Percentiles rank a stretch among this genome's conserved stretches.
Evolutionary conservation across 2,329 filamentous ascomycete species (phyloP).

Genomic region (Fusarium miscanthi): DNA sequence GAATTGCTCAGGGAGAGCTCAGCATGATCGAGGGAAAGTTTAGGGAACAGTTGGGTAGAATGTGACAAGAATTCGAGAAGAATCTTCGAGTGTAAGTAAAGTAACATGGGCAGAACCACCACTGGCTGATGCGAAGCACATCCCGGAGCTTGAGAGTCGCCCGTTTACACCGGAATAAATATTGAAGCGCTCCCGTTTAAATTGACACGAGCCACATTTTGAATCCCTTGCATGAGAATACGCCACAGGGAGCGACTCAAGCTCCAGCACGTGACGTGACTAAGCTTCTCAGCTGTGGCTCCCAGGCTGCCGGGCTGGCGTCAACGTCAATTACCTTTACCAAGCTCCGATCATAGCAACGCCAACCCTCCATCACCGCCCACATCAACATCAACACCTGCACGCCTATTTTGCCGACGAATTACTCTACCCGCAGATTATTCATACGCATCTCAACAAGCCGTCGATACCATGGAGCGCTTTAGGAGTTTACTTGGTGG

Average conservation of each 20-base stretch:
- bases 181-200: slow-evolving; percentile 41
- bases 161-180: slow-evolving; percentile 47
- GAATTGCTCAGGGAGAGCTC: slow-evolving; percentile 36
- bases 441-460: slow-evolving; percentile 11
- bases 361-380: slow-evolving; percentile 25
- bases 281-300: slow-evolving; percentile 46
- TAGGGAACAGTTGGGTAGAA: slow-evolving; percentile 5
- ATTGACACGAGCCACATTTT: slow-evolving; percentile 18
- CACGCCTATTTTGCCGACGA: not conserved
- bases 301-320: slow-evolving; percentile 51
- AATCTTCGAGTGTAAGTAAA: slow-evolving; percentile 35
- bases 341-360: slow-evolving; percentile 42
- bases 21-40: slow-evolving; percentile 34
- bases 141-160: slow-evolving; percentile 26
- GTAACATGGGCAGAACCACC: slow-evolving; percentile 32
- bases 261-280: slow-evolving; percentile 43
- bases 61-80: slow-evolving; percentile 30
- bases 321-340: slow-evolving; percentile 48
- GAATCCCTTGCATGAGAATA: slow-evolving; percentile 8
- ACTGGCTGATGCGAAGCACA: slow-evolving; percentile 33
- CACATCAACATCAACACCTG: slow-evolving; percentile 20
- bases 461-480: slow-evolving; percentile 77
- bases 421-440: not conserved
- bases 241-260: slow-evolving; percentile 18
- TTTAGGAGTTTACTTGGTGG: slow-evolving; percentile 89